Conservation (phyloP, 2,329 filamentous ascomycete genomes). For the Alternaria metachromatica region DNA sequence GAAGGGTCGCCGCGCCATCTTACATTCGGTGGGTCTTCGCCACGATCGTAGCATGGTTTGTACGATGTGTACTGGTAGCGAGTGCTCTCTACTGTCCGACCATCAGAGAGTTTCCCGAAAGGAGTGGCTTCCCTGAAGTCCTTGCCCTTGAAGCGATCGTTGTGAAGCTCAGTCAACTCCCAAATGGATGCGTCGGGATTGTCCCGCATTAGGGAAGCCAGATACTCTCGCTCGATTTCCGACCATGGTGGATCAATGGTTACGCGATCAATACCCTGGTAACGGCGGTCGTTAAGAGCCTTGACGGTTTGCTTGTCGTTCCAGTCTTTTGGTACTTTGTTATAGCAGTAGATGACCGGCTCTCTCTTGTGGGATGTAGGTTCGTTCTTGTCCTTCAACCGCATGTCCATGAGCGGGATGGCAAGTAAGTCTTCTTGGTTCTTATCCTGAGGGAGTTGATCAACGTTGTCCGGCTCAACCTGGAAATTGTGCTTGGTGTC, state of each 20-base stretch:
- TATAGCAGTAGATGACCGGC: constrained; percentile 20
- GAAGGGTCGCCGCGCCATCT: constrained; percentile 15
- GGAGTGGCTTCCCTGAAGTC: constrained; percentile 13
- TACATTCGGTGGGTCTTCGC: constrained; percentile 12
- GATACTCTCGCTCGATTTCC: constrained; percentile 24
- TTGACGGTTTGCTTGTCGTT: constrained; percentile 28
- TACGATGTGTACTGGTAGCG: constrained; percentile 32
- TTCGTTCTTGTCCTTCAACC: constrained; percentile 9
- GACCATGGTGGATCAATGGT: constrained; percentile 26
- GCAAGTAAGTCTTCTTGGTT: constrained; percentile 31
- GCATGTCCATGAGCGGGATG: constrained; percentile 40
- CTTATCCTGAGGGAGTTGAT: neutral
- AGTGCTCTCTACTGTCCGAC: constrained; percentile 38
- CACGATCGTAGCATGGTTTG: constrained; percentile 30
- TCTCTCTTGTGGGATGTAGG: constrained; percentile 7
- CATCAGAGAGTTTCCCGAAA: constrained; percentile 17
- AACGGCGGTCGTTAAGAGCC: constrained; percentile 34
- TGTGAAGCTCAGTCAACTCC: constrained; percentile 35
- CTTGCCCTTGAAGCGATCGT: constrained; percentile 23
- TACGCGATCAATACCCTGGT: constrained; percentile 31
- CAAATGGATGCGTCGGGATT: constrained; percentile 30
- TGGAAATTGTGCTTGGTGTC: constrained; percentile 17
- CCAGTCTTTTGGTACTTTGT: constrained; percentile 34
- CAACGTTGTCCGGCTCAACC: constrained; percentile 5
- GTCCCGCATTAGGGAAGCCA: constrained; percentile 20